Conservation (phyloP, 2,329 filamentous ascomycete species). For the Penicillium sp. region DNA sequence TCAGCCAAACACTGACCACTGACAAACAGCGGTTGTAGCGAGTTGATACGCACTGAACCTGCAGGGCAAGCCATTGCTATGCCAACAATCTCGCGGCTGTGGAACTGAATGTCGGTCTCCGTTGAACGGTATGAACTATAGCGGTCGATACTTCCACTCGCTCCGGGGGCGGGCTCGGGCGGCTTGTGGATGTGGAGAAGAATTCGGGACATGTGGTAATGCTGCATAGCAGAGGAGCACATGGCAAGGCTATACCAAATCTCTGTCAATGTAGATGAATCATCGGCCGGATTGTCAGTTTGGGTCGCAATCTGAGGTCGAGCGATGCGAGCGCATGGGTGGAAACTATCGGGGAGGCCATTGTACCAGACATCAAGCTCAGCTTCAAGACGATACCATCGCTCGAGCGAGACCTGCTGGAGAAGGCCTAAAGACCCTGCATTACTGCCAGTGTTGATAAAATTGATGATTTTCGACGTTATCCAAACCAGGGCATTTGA, state of each 20-base stretch:
- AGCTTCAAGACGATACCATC: conserved; percentile 58
- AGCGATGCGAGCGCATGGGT: conserved; percentile 58
- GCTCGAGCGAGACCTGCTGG: conserved; percentile 50
- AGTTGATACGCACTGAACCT: conserved; percentile 63
- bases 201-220: conserved; percentile 51
- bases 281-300: conserved; percentile 36
- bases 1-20: conserved; percentile 65
- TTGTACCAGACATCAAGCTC: conserved; percentile 65
- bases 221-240: conserved; percentile 65
- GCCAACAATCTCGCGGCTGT: conserved; percentile 66
- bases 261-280: conserved; percentile 54
- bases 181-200: conserved; percentile 51
- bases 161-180: conserved; percentile 50
- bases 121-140: conserved; percentile 64
- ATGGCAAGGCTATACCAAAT: conserved; percentile 70
- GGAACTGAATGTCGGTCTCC: conserved; percentile 59
- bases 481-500: conserved; percentile 70
- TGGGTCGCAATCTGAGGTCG: conserved; percentile 33
- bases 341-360: conserved; percentile 64
- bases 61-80: conserved; percentile 64
- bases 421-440: conserved; percentile 43
- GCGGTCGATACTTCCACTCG: conserved; percentile 58
- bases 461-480: conserved; percentile 69
- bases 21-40: conserved; percentile 66
- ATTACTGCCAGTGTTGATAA: conserved; percentile 62